A percentile compares a stretch with the other conserved stretches of the same genome.
phyloP scores from a whole-genome alignment of 1,284 basidiomycete species.

The Naganishia sp. region DNA sequence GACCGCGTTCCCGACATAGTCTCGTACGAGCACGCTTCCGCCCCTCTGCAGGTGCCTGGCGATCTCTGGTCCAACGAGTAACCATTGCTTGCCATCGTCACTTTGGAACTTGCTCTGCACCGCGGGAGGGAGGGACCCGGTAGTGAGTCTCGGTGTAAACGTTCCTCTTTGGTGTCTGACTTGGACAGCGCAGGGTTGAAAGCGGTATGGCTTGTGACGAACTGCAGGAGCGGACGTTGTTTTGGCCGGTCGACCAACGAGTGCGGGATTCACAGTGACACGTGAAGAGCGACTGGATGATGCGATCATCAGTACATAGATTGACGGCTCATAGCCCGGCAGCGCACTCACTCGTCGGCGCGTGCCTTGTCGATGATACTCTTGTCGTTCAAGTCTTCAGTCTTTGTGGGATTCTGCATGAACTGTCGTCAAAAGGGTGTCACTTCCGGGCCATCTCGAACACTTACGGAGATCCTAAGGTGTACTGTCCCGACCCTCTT shows the following conservation, averaged over 20 bases:
- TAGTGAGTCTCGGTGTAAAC: background rate
- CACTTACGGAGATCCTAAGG: too few species aligned
- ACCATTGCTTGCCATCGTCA: slow-evolving; percentile 4
- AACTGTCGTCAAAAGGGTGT: too few species aligned
- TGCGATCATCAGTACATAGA: too few species aligned
- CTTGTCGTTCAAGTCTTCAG: too few species aligned
- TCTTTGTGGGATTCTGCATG: too few species aligned
- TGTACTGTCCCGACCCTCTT: too few species aligned
- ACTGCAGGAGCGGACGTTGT: background rate
- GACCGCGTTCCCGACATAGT: slow-evolving; percentile 30
- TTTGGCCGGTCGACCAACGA: background rate
- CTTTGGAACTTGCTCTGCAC: slow-evolving; percentile 15
- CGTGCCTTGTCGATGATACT: too few species aligned
- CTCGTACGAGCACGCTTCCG: slow-evolving; percentile 31
- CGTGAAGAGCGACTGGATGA: too few species aligned
- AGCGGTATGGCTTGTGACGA: slow-evolving; percentile 17
- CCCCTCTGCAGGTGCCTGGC: slow-evolving; percentile 30
- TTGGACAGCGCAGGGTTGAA: background rate
- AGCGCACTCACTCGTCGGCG: background rate
- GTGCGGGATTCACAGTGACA: background rate
- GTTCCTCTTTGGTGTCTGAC: background rate
- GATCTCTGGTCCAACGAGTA: slow-evolving; percentile 33
- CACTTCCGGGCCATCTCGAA: too few species aligned
- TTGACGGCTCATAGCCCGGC: background rate
- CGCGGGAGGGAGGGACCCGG: slow-evolving; percentile 1